These are phyloP conservation scores for Zygosaccharomyces pseudobailii DNA, from an alignment of 1,139 yeast genomes.

Conservation along the genomic window DNA sequence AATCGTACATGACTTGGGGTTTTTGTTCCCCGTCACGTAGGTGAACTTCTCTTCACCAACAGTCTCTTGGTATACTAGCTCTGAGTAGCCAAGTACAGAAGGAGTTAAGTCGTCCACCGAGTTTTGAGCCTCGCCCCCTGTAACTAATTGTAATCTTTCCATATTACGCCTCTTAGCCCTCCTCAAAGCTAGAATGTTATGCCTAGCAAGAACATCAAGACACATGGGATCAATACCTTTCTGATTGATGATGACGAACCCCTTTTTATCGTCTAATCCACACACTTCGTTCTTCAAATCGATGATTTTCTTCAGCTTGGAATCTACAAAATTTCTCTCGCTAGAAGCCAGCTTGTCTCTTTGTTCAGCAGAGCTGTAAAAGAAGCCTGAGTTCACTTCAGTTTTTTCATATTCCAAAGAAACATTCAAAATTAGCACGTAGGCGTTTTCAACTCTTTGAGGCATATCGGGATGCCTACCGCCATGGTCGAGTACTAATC, in stretches of 20 bases:
- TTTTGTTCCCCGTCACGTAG: constrained; percentile 84
- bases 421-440: constrained; percentile 83
- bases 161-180: constrained; percentile 98
- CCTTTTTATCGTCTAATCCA: constrained; percentile 64
- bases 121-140: constrained; percentile 98
- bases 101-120: constrained; percentile 93
- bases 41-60: constrained; percentile 98
- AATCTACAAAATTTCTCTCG: constrained; percentile 93
- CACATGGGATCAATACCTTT: constrained; percentile 99
- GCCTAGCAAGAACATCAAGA: constrained; percentile 85
- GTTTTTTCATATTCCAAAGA: constrained; percentile 96
- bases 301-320: constrained; percentile 82
- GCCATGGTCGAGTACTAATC: constrained; percentile 95
- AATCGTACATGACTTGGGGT: constrained; percentile 88
- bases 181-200: constrained; percentile 89
- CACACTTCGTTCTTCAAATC: constrained; percentile 92
- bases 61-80: constrained; percentile 84
- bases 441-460: constrained; percentile 73
- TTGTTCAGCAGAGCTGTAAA: constrained; percentile 92
- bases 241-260: constrained; percentile 94
- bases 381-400: constrained; percentile 95
- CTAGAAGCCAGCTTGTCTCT: constrained; percentile 91
- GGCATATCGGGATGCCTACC: constrained; percentile 99
- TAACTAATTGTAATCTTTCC: constrained; percentile 94
- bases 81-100: constrained; percentile 82